A percentile compares a stretch with the other conserved stretches of the same genome.
Evolutionary conservation across 345 rosid species (phyloP).

Genomic region (Linum lewisii): DNA sequence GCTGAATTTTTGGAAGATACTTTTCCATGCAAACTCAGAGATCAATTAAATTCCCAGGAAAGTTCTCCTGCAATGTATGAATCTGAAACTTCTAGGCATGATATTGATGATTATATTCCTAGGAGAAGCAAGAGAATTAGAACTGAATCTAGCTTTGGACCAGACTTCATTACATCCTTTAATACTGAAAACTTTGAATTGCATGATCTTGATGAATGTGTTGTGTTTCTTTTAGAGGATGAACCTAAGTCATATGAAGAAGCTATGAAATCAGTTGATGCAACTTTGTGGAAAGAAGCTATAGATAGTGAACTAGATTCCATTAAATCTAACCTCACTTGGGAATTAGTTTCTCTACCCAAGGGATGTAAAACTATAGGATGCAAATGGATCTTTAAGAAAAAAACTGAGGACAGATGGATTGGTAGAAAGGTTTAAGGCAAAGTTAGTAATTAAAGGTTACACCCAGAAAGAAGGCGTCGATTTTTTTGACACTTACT

Average conservation of each 20-base stretch:
- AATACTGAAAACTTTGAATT: too few species aligned
- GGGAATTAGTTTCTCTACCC: background rate
- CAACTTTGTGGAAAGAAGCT: background rate
- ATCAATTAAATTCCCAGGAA: too few species aligned
- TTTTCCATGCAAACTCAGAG: background rate
- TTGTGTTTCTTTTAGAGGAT: background rate
- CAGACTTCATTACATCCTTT: background rate
- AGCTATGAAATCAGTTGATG: too few species aligned
- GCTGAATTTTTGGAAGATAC: too few species aligned
- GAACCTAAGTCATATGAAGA: background rate
- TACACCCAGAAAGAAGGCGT: background rate
- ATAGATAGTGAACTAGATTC: too few species aligned
- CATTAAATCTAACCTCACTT: background rate
- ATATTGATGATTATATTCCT: background rate
- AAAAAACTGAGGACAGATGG: too few species aligned
- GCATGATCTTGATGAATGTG: too few species aligned
- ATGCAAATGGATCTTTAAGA: too few species aligned
- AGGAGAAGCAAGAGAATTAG: background rate
- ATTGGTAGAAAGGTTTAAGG: background rate
- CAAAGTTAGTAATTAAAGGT: too few species aligned
- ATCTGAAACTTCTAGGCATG: background rate
- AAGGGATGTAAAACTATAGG: background rate
- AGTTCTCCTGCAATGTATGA: background rate
- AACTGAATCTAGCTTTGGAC: background rate
- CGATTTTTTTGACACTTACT: background rate